Percentiles rank a stretch among this genome's conserved stretches.
These are phyloP conservation scores for Ustilago trichophora DNA, from an alignment of 1,284 basidiomycete species.

Conservation along the genomic window DNA sequence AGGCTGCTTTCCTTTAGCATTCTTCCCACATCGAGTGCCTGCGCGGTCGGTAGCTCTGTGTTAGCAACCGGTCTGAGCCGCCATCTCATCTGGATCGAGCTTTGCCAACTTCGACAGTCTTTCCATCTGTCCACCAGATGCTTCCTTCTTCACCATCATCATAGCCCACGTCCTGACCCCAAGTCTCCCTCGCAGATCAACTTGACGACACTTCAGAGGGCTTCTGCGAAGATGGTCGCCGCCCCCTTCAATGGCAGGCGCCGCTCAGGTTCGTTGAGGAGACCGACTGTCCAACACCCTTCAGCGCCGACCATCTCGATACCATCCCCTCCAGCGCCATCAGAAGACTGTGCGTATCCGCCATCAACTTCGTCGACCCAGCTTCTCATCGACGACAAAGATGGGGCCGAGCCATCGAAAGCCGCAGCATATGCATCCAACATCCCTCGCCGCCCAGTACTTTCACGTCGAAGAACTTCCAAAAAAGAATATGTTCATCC, in stretches of 20 bases:
- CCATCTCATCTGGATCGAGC: too few species aligned
- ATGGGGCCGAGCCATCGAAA: constrained; percentile 11
- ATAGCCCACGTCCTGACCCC: neutral
- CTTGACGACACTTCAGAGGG: too few species aligned
- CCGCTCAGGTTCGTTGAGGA: constrained; percentile 14
- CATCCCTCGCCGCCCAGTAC: constrained; percentile 30
- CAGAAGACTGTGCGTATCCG: neutral
- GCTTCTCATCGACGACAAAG: constrained; percentile 2
- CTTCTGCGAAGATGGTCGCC: constrained; percentile 1
- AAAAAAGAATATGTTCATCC: constrained; percentile 58
- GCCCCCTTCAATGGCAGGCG: too few species aligned
- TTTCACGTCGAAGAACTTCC: constrained; percentile 29
- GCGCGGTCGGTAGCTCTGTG: too few species aligned
- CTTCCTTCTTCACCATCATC: neutral
- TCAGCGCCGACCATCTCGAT: constrained; percentile 16
- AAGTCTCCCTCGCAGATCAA: neutral
- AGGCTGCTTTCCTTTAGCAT: too few species aligned
- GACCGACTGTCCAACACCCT: constrained; percentile 5
- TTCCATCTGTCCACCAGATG: too few species aligned
- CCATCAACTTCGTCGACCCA: constrained; percentile 9
- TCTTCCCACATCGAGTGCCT: too few species aligned
- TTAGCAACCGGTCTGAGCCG: too few species aligned
- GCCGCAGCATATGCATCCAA: neutral
- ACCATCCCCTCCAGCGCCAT: constrained; percentile 13
- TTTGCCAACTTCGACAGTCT: too few species aligned